A percentile compares a stretch with the other conserved stretches of the same genome.
Evolutionary conservation across 306 rosid genomes (phyloP).

Genomic region (Glycine latifolia): DNA sequence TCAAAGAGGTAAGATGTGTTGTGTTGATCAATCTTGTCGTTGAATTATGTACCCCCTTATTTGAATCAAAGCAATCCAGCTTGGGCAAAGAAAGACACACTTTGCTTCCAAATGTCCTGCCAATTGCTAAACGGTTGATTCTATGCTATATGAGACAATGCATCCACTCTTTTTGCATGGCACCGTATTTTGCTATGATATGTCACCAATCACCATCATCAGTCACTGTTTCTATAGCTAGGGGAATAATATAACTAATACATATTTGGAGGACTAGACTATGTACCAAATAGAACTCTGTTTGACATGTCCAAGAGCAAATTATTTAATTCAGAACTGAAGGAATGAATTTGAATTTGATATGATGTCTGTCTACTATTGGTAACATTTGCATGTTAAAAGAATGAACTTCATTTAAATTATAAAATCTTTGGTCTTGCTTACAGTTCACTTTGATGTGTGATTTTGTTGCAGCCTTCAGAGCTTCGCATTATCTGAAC

Average conservation of each 20-base stretch:
- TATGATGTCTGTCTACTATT: background rate
- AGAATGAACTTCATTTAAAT: constrained; percentile 1
- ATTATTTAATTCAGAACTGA: constrained; percentile 28
- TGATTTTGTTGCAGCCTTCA: constrained; percentile 13
- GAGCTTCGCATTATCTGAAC: constrained; percentile 13
- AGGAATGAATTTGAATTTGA: background rate
- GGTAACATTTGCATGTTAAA: constrained; percentile 17
- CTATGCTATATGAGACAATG: constrained; percentile 8
- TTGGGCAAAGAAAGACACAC: constrained; percentile 4
- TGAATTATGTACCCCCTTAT: constrained; percentile 26
- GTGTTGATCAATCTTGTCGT: constrained; percentile 38
- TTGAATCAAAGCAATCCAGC: constrained; percentile 23
- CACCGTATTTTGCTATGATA: constrained; percentile 13
- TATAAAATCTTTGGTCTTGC: background rate
- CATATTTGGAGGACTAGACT: constrained; percentile 11
- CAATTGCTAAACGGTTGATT: constrained; percentile 12
- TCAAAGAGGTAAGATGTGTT: constrained; percentile 80
- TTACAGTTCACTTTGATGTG: background rate
- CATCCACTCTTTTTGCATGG: background rate
- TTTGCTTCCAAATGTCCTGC: constrained; percentile 6
- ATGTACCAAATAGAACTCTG: constrained; percentile 22
- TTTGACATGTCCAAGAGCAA: background rate
- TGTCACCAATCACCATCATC: background rate
- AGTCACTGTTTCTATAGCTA: background rate
- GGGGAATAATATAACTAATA: constrained; percentile 7